Conservation (phyloP, 2,329 filamentous ascomycete species). For the Cordyceps pruinosa region DNA sequence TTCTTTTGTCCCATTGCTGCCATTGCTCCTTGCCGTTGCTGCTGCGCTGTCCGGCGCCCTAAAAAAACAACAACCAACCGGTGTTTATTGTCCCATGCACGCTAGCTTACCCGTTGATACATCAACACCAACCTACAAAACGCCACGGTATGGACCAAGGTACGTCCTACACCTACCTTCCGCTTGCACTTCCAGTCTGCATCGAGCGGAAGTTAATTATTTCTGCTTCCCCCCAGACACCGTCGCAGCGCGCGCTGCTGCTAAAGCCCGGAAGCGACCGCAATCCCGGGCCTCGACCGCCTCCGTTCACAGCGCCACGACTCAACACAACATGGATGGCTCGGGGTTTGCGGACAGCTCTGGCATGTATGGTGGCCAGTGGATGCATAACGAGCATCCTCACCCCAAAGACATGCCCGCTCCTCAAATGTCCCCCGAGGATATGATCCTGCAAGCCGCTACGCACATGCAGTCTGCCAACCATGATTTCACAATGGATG, state of each 20-base stretch:
- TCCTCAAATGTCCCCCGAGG: constrained; percentile 48
- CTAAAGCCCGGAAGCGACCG: constrained; percentile 43
- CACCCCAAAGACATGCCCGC: constrained; percentile 38
- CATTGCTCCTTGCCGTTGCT: background rate
- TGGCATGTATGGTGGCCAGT: constrained; percentile 42
- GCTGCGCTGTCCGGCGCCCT: background rate
- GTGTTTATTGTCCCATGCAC: constrained; percentile 34
- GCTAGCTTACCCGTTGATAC: constrained; percentile 24
- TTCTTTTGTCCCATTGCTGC: background rate
- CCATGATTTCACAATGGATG: constrained; percentile 44
- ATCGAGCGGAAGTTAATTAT: background rate
- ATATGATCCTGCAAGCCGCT: constrained; percentile 52
- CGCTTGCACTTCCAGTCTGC: background rate
- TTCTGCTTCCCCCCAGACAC: constrained; percentile 21
- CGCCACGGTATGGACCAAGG: constrained; percentile 28
- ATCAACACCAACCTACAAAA: constrained; percentile 22
- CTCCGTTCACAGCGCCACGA: constrained; percentile 47
- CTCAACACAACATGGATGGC: constrained; percentile 44
- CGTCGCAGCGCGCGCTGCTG: constrained; percentile 24
- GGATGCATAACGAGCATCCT: constrained; percentile 39
- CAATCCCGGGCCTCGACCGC: constrained; percentile 50
- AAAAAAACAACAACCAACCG: constrained; percentile 23
- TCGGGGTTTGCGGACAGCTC: constrained; percentile 35
- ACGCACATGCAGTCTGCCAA: constrained; percentile 47
- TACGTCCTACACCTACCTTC: constrained; percentile 19